Evolutionary conservation across 208 protist genomes (phyloP).

Genomic region (Phytomonas francai): DNA sequence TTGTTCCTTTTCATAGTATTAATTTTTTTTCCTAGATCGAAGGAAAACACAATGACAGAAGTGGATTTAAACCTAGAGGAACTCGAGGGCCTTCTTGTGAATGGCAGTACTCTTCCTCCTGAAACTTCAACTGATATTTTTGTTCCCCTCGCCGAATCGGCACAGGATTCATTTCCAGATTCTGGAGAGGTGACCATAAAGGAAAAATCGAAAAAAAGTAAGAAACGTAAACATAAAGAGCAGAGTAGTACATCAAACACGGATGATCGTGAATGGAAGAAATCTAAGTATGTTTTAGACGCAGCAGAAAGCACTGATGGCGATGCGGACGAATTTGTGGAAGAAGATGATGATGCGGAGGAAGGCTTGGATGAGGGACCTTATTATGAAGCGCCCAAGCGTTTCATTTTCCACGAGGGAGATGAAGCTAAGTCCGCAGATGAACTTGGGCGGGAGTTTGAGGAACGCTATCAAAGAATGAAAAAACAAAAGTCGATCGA

Average conservation of each 20-base stretch:
- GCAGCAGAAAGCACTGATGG: conserved; percentile 30
- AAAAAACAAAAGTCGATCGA: not conserved
- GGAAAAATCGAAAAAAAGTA: not conserved
- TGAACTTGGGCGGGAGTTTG: conserved; percentile 67
- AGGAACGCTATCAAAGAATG: conserved; percentile 34
- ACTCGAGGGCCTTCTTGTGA: conserved; percentile 47
- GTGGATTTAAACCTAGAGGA: conserved; percentile 63
- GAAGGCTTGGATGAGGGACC: conserved; percentile 2
- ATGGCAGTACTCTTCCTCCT: not conserved
- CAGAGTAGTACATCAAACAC: not conserved
- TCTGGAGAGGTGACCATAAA: not conserved
- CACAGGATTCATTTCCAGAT: not conserved
- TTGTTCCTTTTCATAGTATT: conserved; percentile 8
- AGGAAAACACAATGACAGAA: conserved; percentile 37
- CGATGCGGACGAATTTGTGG: conserved; percentile 31
- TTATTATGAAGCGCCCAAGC: conserved; percentile 16
- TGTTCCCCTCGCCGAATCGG: not conserved
- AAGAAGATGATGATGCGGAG: conserved; percentile 28
- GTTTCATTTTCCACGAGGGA: conserved; percentile 55
- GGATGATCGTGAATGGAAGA: conserved; percentile 3
- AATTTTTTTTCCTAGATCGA: conserved; percentile 17
- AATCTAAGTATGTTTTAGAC: conserved; percentile 24
- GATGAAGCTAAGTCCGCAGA: conserved; percentile 65
- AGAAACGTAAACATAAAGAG: not conserved
- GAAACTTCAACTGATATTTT: not conserved